Percentiles rank a stretch among this genome's conserved stretches.
Evolutionary conservation across 176 grass and related monocot species (phyloP).

Genomic region (Rhynchospora breviuscula): DNA sequence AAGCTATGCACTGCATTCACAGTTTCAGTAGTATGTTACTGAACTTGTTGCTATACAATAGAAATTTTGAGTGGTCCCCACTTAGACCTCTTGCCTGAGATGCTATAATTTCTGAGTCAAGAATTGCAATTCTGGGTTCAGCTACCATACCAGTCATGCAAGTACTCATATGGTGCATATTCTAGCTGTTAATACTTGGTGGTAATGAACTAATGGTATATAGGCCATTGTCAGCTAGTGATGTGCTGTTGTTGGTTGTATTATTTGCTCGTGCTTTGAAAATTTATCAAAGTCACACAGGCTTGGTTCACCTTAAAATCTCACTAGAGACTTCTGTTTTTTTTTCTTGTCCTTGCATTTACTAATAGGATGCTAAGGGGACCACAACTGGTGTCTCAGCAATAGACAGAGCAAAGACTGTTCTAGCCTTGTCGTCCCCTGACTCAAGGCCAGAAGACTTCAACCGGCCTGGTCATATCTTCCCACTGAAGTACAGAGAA

Average conservation of each 20-base stretch:
- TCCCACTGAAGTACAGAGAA: constrained; percentile 92
- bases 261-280: neutral
- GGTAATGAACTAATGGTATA: neutral
- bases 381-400: constrained; percentile 93
- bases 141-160: constrained; percentile 6
- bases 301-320: neutral
- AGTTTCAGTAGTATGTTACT: constrained; percentile 67
- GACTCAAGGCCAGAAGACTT: constrained; percentile 75
- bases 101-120: neutral
- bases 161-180: neutral
- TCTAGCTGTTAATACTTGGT: neutral
- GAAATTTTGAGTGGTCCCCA: neutral
- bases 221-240: neutral
- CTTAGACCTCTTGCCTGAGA: neutral
- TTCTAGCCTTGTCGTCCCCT: constrained; percentile 57
- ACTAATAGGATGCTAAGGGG: constrained; percentile 76
- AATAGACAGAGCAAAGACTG: constrained; percentile 67
- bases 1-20: constrained; percentile 81
- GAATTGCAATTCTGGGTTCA: neutral
- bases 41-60: neutral
- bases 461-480: constrained; percentile 89
- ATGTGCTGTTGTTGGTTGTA: neutral
- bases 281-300: neutral
- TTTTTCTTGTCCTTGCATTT: neutral
- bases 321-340: neutral